Base-by-base conservation (phyloP, 2,329 filamentous ascomycete genomes). In the Penicillium sumatraense region DNA sequence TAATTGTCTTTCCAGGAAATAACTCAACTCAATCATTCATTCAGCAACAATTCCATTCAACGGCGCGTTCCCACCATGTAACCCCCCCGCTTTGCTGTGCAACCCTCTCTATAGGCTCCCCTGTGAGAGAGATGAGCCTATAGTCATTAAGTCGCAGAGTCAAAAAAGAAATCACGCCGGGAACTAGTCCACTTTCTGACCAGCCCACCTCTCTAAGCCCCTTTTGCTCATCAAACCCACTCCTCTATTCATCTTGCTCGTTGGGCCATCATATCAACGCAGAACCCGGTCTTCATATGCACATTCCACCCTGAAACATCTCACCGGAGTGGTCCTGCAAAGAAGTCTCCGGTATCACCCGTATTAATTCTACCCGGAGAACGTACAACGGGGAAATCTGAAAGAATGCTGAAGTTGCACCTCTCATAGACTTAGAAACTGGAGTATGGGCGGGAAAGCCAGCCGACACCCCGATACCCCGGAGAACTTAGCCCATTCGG, bases 281-380 rank as follows among this genome's bases (percentile, higher is more conserved):
- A 42, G 38, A 38, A 5, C 31, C n/a, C 42, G 29, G 33, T 21
- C 38, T 35, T 44, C 42, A 46, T 46, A 40, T 46, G 33, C 41
- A 27, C 16, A 46, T 33, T 50, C 24, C n/a, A 7, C 24, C 31
- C 31, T 45, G 52, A 58, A 55, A 44, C 56, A 40, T 49, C 31
- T 58, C 56, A 58, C 56, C 56, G 56, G 38, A 18, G 27, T 47
- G 20, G 18, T 29, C n/a, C 29, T 45, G 41, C 24, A 20, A 27
- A 46, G 29, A 7, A 8, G 13, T 9, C 16, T 42, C 48, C 55
- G 56, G 48, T 48, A 55, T 55, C 50, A 55, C 55, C 52, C 55
- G 56, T 33, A 24, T 20, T 29, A 48, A 3, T 5, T 47, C 35
- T 14, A 40, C 50, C 29, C 16, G 36, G 36, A 40, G 38, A 10